A percentile compares a stretch with the other conserved stretches of the same genome.
These are phyloP conservation scores for Pseudogymnoascus sp. DNA, from an alignment of 2,329 filamentous ascomycete genomes.

Conservation along the genomic window DNA sequence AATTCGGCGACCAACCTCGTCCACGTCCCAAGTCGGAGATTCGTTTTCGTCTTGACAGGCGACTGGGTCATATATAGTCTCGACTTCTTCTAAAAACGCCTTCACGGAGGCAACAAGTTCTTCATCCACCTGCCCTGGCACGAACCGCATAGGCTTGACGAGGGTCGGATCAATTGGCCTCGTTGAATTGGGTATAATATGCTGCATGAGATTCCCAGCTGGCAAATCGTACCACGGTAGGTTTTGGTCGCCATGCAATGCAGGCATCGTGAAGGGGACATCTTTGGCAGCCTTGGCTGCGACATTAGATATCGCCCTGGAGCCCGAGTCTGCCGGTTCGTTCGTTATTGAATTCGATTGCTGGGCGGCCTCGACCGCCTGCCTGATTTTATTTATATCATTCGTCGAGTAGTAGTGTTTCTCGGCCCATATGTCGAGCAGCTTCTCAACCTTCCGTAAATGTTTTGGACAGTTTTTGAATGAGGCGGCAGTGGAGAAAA, in stretches of 20 bases:
- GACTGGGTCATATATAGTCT: constrained; percentile 57
- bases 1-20: constrained; percentile 66
- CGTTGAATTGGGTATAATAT: constrained; percentile 69
- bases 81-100: constrained; percentile 60
- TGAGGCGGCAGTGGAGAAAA: constrained; percentile 52
- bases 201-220: constrained; percentile 72
- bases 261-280: constrained; percentile 61
- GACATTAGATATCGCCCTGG: constrained; percentile 38
- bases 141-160: constrained; percentile 65
- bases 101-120: constrained; percentile 63
- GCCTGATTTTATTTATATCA: constrained; percentile 51
- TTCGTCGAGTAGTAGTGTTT: constrained; percentile 53
- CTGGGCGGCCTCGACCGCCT: constrained; percentile 43
- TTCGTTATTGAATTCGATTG: constrained; percentile 24
- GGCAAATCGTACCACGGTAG: constrained; percentile 77
- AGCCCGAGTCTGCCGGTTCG: constrained; percentile 13
- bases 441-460: constrained; percentile 52
- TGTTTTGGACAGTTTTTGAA: constrained; percentile 59
- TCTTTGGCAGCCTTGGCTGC: constrained; percentile 45
- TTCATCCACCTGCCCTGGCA: constrained; percentile 60
- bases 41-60: constrained; percentile 38
- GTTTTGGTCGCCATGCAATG: constrained; percentile 66
- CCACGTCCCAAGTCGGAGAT: constrained; percentile 53
- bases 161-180: constrained; percentile 64
- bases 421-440: constrained; percentile 66